phyloP scores from a whole-genome alignment of 352 stramenopile species.

The Aphanomyces invadans region DNA sequence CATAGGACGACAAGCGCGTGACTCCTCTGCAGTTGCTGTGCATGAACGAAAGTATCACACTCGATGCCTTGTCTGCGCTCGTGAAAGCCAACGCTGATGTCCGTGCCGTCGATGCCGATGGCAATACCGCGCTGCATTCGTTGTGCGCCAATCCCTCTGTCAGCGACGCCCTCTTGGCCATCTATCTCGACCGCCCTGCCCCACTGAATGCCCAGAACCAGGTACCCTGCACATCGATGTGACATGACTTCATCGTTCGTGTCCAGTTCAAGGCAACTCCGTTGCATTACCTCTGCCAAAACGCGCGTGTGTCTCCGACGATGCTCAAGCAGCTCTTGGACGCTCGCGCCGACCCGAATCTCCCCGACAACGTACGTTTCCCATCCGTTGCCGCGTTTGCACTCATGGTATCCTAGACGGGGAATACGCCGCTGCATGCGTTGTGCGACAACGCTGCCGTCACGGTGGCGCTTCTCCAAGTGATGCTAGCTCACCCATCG shows the following conservation, averaged over 20 bases:
- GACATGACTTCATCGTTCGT: not conserved
- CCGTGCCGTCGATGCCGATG: conserved; percentile 48
- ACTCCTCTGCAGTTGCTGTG: conserved; percentile 37
- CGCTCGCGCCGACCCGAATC: conserved; percentile 57
- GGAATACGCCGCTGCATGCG: conserved; percentile 63
- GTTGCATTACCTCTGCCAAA: conserved; percentile 70
- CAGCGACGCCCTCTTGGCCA: conserved; percentile 32
- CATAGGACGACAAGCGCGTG: conserved; percentile 28
- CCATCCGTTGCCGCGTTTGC: not conserved
- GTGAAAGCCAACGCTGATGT: conserved; percentile 37
- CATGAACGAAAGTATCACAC: conserved; percentile 51
- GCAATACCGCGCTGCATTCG: conserved; percentile 60
- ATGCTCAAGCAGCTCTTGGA: conserved; percentile 45
- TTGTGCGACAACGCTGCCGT: conserved; percentile 60
- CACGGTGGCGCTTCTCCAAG: conserved; percentile 47
- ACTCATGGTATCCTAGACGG: conserved; percentile 39
- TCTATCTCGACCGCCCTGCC: conserved; percentile 37
- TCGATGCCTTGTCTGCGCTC: conserved; percentile 33
- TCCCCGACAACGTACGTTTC: conserved; percentile 63
- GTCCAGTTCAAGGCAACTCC: conserved; percentile 62
- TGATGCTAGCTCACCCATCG: conserved; percentile 46
- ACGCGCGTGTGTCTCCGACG: conserved; percentile 35
- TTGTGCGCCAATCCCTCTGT: conserved; percentile 43
- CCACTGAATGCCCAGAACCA: conserved; percentile 62
- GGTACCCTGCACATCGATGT: conserved; percentile 27